Conservation (phyloP, 106 monocot species). For the Dioscorea alata region DNA sequence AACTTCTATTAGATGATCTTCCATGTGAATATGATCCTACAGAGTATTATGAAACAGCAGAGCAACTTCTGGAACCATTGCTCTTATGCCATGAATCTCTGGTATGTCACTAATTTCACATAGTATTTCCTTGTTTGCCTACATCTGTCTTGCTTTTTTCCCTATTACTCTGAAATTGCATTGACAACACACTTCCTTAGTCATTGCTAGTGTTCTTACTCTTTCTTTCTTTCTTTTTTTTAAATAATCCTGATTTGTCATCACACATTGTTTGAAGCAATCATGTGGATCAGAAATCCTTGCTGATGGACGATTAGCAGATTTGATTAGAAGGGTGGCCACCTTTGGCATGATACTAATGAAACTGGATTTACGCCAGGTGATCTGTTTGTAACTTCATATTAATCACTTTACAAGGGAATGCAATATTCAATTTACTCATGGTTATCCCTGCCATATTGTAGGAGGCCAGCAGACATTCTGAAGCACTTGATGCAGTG, state of each 20-base stretch:
- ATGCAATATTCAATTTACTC: neutral
- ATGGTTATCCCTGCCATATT: neutral
- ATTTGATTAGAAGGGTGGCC: slow-evolving; percentile 76
- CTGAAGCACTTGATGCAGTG: slow-evolving; percentile 75
- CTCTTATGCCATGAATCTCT: slow-evolving; percentile 88
- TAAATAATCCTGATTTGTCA: neutral
- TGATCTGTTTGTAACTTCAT: neutral
- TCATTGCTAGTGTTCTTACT: too few relatives aligned
- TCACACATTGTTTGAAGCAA: slow-evolving; percentile 46
- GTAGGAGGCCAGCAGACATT: slow-evolving; percentile 71
- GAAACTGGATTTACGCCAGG: slow-evolving; percentile 94
- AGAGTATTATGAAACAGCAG: slow-evolving; percentile 64
- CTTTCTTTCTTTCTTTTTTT: too few relatives aligned
- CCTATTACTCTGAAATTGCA: neutral
- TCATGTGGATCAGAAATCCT: slow-evolving; percentile 77
- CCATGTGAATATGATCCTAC: slow-evolving; percentile 56
- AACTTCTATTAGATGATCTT: slow-evolving; percentile 81
- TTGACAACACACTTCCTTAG: too few relatives aligned
- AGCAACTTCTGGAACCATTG: slow-evolving; percentile 82
- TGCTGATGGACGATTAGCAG: slow-evolving; percentile 87
- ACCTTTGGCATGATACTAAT: slow-evolving; percentile 89
- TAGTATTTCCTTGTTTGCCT: too few relatives aligned
- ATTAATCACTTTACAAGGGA: neutral
- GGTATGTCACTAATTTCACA: slow-evolving; percentile 30
- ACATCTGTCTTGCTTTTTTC: neutral